Conservation (phyloP, 2,329 filamentous ascomycete genomes). For the Cladosporium oxysporum region DNA sequence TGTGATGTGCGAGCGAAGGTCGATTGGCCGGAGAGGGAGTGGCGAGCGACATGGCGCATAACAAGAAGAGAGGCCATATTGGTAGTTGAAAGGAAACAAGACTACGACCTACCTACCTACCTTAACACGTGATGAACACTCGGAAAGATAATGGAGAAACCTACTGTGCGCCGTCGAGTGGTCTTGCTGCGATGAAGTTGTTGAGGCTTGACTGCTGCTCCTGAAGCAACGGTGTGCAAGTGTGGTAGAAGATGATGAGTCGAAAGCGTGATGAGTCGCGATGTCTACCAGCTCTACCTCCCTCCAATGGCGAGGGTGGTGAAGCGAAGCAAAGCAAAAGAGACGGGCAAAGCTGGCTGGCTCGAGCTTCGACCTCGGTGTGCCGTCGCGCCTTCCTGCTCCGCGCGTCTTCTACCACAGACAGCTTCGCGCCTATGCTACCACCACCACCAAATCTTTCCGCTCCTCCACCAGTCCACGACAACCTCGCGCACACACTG, state of each 20-base stretch:
- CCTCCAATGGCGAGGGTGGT: background rate
- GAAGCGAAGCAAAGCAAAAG: background rate
- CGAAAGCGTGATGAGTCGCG: background rate
- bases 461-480: background rate
- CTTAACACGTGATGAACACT: constrained; percentile 6
- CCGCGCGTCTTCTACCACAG: constrained; percentile 12
- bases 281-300: background rate
- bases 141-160: background rate
- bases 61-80: constrained; percentile 7
- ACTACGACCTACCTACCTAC: constrained; percentile 9
- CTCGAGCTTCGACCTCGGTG: constrained; percentile 14
- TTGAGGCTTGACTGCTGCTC: background rate
- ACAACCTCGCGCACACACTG: background rate
- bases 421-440: constrained; percentile 13
- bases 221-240: background rate
- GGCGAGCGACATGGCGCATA: background rate
- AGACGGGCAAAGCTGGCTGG: background rate
- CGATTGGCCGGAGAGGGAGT: background rate
- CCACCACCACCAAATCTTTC: background rate
- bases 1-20: constrained; percentile 2
- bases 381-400: background rate
- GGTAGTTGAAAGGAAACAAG: background rate
- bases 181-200: background rate
- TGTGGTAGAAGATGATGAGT: background rate
- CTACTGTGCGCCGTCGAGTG: background rate